phyloP scores from a whole-genome alignment of 441 rosid genomes.

The Cnidoscolus chayamansa region DNA sequence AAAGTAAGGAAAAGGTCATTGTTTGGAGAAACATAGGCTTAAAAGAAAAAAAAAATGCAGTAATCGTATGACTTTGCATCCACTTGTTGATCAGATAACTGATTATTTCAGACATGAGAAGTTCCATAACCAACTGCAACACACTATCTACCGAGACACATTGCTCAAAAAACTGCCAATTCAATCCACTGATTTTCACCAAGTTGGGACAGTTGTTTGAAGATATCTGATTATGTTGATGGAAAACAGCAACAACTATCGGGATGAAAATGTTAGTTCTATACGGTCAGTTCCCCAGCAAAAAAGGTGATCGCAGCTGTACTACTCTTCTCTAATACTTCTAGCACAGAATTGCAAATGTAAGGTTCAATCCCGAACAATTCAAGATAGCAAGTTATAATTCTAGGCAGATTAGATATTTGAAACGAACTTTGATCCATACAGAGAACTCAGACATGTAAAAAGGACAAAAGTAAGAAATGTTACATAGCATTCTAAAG shows the following conservation, averaged over 20 bases:
- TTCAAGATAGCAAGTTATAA: not conserved
- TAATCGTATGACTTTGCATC: not conserved
- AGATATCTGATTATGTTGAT: not conserved
- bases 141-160: not conserved
- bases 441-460: not conserved
- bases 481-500: not conserved
- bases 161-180: not conserved
- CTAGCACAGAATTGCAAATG: not conserved
- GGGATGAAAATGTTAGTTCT: not conserved
- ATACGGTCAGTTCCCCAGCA: not conserved
- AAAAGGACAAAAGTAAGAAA: not conserved
- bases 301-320: not conserved
- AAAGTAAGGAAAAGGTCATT: not conserved
- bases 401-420: not conserved
- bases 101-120: not conserved
- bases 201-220: not conserved
- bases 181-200: not conserved
- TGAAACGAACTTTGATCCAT: not conserved
- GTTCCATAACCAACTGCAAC: not conserved
- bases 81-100: not conserved
- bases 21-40: not conserved
- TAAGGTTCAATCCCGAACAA: not conserved
- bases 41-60: not conserved
- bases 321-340: not conserved
- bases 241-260: not conserved